Evolutionary conservation across 1,139 yeast genomes (phyloP), one percentile per base, ranked within the genome.

Genomic region (Kurtzmaniella quercitrusa): DNA sequence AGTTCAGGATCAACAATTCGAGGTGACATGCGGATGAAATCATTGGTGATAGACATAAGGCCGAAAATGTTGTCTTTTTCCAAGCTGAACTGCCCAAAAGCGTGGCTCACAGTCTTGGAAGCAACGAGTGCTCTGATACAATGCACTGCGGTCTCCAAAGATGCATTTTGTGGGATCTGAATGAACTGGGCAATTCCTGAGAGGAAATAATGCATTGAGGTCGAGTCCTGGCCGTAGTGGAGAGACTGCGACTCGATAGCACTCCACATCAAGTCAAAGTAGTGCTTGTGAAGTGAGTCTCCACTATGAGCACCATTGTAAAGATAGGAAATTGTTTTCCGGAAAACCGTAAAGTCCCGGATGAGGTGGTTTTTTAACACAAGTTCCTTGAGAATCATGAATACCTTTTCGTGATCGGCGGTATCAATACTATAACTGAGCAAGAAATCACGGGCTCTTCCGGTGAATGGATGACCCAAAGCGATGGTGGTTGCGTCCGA

Each of bases 311-410:
- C 56, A 2, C 72, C 73, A 42, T 59, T 59, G 42, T 56, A 56
- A 36, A 69, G 65, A 48, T 68, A 69, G 34, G 55, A 54, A 41
- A 64, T 56, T n/a, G 65, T 46, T 36, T 66, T 66, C 41, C 61
- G 64, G 32, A 66, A 58, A 2, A 56, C 52, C 16, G 54, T 52
- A 46, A 63, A 48, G 46, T 69, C 71, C 28, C 54, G 56, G 32
- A 71, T 50, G 38, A 63, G 49, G 44, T 67, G 70, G 36, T 64
- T 57, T 42, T 63, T 67, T 23, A 70, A 43, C 28, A 71, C 47
- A 2, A 71, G 47, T 40, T 70, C 70, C 47, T 71, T 72, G 18
- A 71, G 55, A 16, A 72, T 45, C 46, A 70, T 72, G 43, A 64
- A 70, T 12, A 66, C 57, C 15, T 57, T 57, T 41, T 66, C 64